Base-by-base conservation (phyloP, 106 monocot genomes). In the Alisma plantagoaquatica region DNA sequence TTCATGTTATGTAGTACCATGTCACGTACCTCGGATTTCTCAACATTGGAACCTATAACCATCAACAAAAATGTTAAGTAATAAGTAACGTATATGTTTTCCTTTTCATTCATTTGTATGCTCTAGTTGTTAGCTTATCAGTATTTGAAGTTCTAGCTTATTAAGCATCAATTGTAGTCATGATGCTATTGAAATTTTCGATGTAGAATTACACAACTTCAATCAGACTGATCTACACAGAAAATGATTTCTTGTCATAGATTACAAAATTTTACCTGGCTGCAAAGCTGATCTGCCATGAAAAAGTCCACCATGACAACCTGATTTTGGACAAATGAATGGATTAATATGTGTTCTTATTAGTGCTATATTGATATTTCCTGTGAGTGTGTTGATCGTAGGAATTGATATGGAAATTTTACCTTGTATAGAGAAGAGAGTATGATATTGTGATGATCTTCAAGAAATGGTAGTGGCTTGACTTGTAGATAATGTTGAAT, bases 201-300 rank as follows among this genome's bases (percentile, higher is more conserved):
- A n/a, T n/a, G n/a, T n/a, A n/a, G n/a, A n/a, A n/a, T n/a, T n/a
- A n/a, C n/a, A n/a, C n/a, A n/a, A n/a, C n/a, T n/a, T n/a, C n/a
- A n/a, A n/a, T n/a, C n/a, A n/a, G n/a, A n/a, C n/a, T n/a, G n/a
- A n/a, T n/a, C n/a, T n/a, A n/a, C n/a, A n/a, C n/a, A n/a, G n/a
- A n/a, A n/a, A n/a, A n/a, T n/a, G n/a, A n/a, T n/a, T n/a, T n/a
- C n/a, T n/a, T n/a, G n/a, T n/a, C n/a, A n/a, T n/a, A n/a, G n/a
- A n/a, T n/a, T n/a, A n/a, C n/a, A n/a, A n/a, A n/a, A n/a, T 12
- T 31, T 15, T 73, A 89, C 96, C 98, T 98, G 98, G 56, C 98
- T 98, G 64, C 98, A 98, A 12, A 98, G 75, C 35, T 98, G 98
- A 78, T 98, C 98, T 16, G 85, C 98, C 98, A 98, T 90, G 74